Conservation (phyloP, 805 yeast genomes). For the Nakazawaea wyomingensis region DNA sequence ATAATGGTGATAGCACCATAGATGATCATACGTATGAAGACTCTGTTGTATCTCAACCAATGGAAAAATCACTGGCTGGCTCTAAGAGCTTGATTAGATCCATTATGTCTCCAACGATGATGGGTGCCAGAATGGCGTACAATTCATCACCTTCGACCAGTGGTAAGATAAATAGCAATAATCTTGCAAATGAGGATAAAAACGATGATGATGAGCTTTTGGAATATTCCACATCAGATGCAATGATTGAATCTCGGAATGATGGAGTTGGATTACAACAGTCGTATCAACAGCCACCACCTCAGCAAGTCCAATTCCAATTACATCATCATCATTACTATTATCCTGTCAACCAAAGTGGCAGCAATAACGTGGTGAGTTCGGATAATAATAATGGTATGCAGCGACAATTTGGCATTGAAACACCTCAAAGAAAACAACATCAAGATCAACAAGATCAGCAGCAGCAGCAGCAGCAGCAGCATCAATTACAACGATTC, state of each 20-base stretch:
- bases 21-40: too few relatives aligned
- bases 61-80: too few relatives aligned
- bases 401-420: too few relatives aligned
- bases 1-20: too few relatives aligned
- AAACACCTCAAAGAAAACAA: too few relatives aligned
- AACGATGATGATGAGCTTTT: constrained; percentile 11
- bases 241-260: not conserved
- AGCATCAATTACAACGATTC: too few relatives aligned
- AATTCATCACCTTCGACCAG: constrained; percentile 12
- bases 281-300: not conserved
- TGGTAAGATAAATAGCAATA: too few relatives aligned
- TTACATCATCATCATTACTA: constrained; percentile 47
- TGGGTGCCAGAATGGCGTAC: constrained; percentile 21
- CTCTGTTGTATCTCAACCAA: too few relatives aligned
- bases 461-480: too few relatives aligned
- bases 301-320: constrained; percentile 21
- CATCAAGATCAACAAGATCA: too few relatives aligned
- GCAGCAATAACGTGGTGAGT: too few relatives aligned
- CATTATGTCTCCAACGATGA: constrained; percentile 17
- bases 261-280: not conserved
- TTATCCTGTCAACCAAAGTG: constrained; percentile 14
- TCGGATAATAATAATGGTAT: not conserved
- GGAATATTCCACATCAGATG: constrained; percentile 7
- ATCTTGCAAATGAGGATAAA: not conserved
- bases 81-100: constrained; percentile 9